Evolutionary conservation across 768 basidiomycete species (phyloP).

Genomic region (Artomyces pyxidatus): DNA sequence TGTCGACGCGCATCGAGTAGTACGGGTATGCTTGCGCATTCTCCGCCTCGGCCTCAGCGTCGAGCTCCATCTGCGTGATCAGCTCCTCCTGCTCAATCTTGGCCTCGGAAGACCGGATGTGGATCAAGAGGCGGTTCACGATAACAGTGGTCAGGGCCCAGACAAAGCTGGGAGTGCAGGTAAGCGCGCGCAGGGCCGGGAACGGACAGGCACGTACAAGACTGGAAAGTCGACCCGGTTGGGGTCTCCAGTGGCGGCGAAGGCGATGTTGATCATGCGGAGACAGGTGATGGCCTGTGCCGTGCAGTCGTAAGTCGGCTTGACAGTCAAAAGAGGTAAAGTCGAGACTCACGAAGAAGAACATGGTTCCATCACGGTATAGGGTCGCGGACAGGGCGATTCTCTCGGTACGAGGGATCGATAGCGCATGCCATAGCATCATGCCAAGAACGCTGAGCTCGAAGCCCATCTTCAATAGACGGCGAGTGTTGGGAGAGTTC

Average conservation of each 20-base stretch:
- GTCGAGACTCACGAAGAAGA: conserved; percentile 27
- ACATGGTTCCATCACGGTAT: conserved; percentile 27
- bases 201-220: conserved; percentile 5
- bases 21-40: not conserved
- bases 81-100: not conserved
- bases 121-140: conserved; percentile 4
- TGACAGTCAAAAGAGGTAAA: not conserved
- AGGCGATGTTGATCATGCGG: not conserved
- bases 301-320: not conserved
- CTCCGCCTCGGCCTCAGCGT: not conserved
- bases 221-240: not conserved
- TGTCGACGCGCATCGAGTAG: not conserved
- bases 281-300: not conserved
- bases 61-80: not conserved
- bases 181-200: not conserved
- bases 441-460: conserved; percentile 26
- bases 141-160: conserved; percentile 1
- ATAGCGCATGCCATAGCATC: conserved; percentile 27
- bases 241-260: not conserved
- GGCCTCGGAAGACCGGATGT: conserved; percentile 1
- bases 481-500: not conserved
- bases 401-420: conserved; percentile 23
- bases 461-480: conserved; percentile 24
- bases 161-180: not conserved
- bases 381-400: conserved; percentile 23